Conservation (phyloP, 1,139 yeast genomes). For the Yamadazyma oceani region DNA sequence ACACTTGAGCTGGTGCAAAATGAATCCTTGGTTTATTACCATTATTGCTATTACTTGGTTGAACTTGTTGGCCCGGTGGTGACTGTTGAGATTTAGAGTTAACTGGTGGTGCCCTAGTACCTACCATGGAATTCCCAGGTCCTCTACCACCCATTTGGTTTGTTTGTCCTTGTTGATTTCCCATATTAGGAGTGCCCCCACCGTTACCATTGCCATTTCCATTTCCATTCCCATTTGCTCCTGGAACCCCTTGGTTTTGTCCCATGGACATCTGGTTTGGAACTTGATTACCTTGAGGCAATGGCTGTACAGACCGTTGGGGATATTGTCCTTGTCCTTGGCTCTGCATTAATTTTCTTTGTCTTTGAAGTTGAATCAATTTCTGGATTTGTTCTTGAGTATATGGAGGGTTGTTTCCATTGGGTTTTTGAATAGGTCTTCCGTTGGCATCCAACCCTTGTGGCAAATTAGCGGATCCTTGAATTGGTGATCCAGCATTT, state of each 20-base stretch:
- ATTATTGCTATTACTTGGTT: conserved; percentile 16
- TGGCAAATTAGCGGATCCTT: not conserved
- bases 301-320: conserved; percentile 1
- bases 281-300: not conserved
- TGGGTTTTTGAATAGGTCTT: conserved; percentile 44
- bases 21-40: conserved; percentile 38
- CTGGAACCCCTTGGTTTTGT: not conserved
- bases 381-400: conserved; percentile 58
- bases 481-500: not conserved
- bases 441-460: not conserved
- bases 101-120: conserved; percentile 17
- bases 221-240: not conserved
- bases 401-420: conserved; percentile 46
- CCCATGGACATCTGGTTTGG: conserved; percentile 1
- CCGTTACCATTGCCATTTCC: not conserved
- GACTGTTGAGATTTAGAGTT: conserved; percentile 3
- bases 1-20: conserved; percentile 63
- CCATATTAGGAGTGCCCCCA: too few relatives aligned
- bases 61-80: conserved; percentile 14
- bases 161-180: conserved; percentile 5
- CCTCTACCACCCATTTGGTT: conserved; percentile 6
- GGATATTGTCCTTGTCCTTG: conserved; percentile 19
- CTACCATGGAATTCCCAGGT: conserved; percentile 11
- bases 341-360: conserved; percentile 49
- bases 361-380: conserved; percentile 51